Evolutionary conservation across 2,329 filamentous ascomycete genomes (phyloP).

Genomic region (Arachnomyces sp.): DNA sequence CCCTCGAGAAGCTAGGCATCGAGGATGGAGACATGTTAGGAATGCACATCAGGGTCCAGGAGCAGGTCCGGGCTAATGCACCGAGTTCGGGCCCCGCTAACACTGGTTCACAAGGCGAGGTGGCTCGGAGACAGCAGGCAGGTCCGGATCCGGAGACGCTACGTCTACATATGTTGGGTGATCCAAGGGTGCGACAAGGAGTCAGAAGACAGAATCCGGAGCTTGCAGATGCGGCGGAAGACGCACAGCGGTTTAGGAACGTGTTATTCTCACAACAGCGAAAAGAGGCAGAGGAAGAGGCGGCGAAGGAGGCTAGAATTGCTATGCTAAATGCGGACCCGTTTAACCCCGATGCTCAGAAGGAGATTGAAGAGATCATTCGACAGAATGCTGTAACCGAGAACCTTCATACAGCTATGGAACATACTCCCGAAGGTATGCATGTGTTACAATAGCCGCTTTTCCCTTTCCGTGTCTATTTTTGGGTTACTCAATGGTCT

Average conservation of each 20-base stretch:
- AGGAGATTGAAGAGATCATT: conserved; percentile 93
- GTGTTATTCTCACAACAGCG: conserved; percentile 61
- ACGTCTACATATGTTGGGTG: conserved; percentile 72
- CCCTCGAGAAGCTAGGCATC: conserved; percentile 72
- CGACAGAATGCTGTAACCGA: conserved; percentile 89
- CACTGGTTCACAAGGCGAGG: conserved; percentile 3
- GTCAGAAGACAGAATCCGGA: conserved; percentile 67
- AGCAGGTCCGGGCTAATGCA: conserved; percentile 16
- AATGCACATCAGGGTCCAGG: conserved; percentile 56
- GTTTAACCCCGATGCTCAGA: conserved; percentile 86
- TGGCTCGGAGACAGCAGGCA: conserved; percentile 23
- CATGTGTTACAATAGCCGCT: conserved; percentile 10
- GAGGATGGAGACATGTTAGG: conserved; percentile 88
- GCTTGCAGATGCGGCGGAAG: conserved; percentile 66
- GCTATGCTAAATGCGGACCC: conserved; percentile 84
- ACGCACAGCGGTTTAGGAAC: conserved; percentile 68
- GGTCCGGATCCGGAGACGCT: conserved; percentile 66
- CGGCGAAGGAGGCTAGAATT: conserved; percentile 74
- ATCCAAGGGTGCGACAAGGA: conserved; percentile 64
- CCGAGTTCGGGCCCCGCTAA: conserved; percentile 2
- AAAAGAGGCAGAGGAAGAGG: conserved; percentile 63
- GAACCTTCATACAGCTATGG: conserved; percentile 92
- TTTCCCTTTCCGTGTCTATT: background rate
- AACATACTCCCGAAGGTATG: conserved; percentile 92
- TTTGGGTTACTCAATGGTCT: background rate